These are phyloP conservation scores for Ceratocystis harringtonii DNA, from an alignment of 2,329 filamentous ascomycete species.

Conservation along the genomic window DNA sequence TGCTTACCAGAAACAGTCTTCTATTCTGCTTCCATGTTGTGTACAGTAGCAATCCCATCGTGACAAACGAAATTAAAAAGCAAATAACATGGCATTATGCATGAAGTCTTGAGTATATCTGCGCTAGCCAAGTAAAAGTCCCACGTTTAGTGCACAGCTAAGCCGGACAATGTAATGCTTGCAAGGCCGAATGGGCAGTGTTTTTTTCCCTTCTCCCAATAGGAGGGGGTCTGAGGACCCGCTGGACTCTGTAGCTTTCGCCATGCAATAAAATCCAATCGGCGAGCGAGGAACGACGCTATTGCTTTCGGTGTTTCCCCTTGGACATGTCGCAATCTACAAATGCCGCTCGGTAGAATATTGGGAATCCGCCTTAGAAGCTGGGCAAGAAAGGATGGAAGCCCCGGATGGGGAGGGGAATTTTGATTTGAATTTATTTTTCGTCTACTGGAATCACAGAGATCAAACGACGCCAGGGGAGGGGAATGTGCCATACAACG, in stretches of 20 bases:
- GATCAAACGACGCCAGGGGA: too few species aligned
- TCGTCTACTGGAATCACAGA: too few species aligned
- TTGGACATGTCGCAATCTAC: conserved; percentile 2
- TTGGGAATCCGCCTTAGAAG: neutral
- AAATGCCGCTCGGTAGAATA: conserved; percentile 1
- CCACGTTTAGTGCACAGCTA: neutral
- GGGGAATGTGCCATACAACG: neutral
- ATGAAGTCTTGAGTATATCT: neutral
- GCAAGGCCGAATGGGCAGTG: neutral
- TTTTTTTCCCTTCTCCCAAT: neutral
- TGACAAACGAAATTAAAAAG: neutral
- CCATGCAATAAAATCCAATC: neutral
- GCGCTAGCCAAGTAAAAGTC: neutral
- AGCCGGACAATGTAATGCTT: neutral
- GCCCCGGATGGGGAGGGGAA: neutral
- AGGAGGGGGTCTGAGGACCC: neutral
- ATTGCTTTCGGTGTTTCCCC: conserved; percentile 1
- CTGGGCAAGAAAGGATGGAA: neutral
- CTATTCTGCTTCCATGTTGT: neutral
- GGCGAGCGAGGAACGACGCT: neutral
- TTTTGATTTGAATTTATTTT: too few species aligned
- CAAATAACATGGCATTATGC: neutral
- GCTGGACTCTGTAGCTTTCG: neutral
- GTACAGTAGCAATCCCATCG: neutral
- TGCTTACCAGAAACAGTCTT: neutral